A percentile compares a stretch with the other conserved stretches of the same genome.
phyloP scores from a whole-genome alignment of 2,329 filamentous ascomycete species.

The Metarhizium robertsii region DNA sequence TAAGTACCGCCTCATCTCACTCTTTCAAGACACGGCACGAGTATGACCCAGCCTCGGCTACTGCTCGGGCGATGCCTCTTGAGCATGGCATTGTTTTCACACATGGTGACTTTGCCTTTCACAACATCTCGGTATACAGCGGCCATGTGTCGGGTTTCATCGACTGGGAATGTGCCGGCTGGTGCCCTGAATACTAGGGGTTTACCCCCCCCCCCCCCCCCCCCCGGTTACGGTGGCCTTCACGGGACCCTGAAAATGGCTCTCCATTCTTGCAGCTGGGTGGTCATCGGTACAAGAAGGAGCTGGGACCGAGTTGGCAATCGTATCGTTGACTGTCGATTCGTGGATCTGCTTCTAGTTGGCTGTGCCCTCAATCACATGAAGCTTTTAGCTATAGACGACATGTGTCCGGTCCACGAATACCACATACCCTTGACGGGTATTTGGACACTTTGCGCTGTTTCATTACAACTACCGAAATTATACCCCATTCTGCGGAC shows the following conservation, averaged over 20 bases:
- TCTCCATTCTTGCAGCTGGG: not conserved
- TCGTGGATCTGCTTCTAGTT: not conserved
- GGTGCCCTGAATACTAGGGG: not conserved
- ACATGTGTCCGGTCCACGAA: too few relatives aligned
- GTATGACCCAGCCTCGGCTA: too few relatives aligned
- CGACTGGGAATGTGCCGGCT: not conserved
- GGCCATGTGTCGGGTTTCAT: not conserved
- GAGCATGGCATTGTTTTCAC: not conserved
- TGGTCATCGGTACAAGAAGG: not conserved
- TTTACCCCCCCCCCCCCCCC: not conserved
- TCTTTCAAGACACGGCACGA: too few relatives aligned
- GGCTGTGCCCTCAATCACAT: not conserved
- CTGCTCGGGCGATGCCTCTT: too few relatives aligned
- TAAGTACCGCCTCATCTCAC: too few relatives aligned
- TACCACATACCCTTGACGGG: too few relatives aligned
- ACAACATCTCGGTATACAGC: not conserved
- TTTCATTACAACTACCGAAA: too few relatives aligned
- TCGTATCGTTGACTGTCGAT: not conserved
- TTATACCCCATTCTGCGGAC: too few relatives aligned
- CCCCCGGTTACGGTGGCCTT: not conserved
- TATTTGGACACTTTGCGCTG: too few relatives aligned
- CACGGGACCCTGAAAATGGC: not conserved
- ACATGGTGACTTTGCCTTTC: not conserved
- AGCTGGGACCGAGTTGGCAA: not conserved
- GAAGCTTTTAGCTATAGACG: too few relatives aligned